Base-by-base conservation (phyloP, 2,329 filamentous ascomycete genomes). In the Westerdykella aurantiaca region DNA sequence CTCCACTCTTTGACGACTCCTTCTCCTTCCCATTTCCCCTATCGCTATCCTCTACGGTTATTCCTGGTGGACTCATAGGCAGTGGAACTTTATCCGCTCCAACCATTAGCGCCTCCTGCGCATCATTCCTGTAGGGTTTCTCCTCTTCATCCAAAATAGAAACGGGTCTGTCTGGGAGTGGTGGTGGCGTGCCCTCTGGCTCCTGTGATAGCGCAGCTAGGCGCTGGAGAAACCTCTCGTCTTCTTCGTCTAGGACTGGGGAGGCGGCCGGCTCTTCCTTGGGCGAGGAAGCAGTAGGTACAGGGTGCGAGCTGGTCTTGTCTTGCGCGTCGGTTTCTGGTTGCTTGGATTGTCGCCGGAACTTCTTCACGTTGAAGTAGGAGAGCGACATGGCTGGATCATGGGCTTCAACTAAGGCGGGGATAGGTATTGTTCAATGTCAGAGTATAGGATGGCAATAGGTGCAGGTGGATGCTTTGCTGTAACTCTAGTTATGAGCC, bases 241-340 rank as follows among this genome's bases (percentile, higher is more conserved):
- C 80, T 54, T 81, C 79, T n/a, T 77, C 72, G 14, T 76, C 79
- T n/a, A 82, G 60, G 2, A 82, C 72, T 5, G 72, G 58, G 55
- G 63, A 61, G 14, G 54, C 50, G 31, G 52, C 55, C 22, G 52
- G 53, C 35, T 66, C 57, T 29, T 66, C 57, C 43, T 46, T 50
- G 3, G 57, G 55, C 18, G 58, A 55, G 39, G 50, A 48, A 37
- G 59, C 50, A 13, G 56, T 47, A 9, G 57, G 54, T 18, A 51
- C 23, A 10, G 53, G 52, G 22, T 52, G 47, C 5, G 44, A 39
- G 23, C 49, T 49, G 5, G 44, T 34, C 10, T 29, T 29, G 25
- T 29, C 25, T 10, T 29, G 25, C 25, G 25, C 11, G 11, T 9
- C 25, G 18, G 38, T 6, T 6, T 51, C 47, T 16, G 40, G 39